phyloP scores from a whole-genome alignment of 176 grass and related monocot species.

The Eleusine indica region DNA sequence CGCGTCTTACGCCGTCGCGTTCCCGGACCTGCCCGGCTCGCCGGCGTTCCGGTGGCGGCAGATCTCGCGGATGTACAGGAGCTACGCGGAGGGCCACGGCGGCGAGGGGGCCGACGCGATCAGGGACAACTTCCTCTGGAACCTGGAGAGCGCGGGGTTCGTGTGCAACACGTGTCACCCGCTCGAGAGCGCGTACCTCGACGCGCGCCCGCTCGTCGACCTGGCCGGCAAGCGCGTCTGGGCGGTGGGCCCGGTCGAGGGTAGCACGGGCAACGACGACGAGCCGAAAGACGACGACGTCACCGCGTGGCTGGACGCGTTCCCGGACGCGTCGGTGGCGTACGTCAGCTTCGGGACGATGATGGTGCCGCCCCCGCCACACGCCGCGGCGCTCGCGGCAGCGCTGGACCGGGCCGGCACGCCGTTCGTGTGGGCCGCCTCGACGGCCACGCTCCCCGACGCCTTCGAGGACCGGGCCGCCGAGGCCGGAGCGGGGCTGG shows the following conservation, averaged over 20 bases:
- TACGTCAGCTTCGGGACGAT: slow-evolving; percentile 66
- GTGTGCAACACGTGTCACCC: slow-evolving; percentile 49
- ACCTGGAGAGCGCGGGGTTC: slow-evolving; percentile 40
- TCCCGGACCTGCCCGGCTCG: slow-evolving; percentile 38
- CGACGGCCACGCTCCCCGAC: slow-evolving; percentile 30
- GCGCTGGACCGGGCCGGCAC: slow-evolving; percentile 52
- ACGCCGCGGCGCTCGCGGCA: slow-evolving; percentile 41
- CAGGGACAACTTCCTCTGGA: slow-evolving; percentile 53
- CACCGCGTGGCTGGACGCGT: slow-evolving; percentile 59
- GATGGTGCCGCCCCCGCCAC: slow-evolving; percentile 28
- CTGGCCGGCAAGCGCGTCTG: slow-evolving; percentile 32
- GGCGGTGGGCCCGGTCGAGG: slow-evolving; percentile 49
- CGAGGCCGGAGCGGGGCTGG: slow-evolving; percentile 15
- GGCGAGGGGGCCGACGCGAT: slow-evolving; percentile 37
- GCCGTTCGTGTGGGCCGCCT: slow-evolving; percentile 52
- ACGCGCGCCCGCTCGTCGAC: slow-evolving; percentile 36
- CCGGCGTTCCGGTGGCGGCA: slow-evolving; percentile 50
- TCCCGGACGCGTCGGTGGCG: slow-evolving; percentile 42
- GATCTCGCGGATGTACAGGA: slow-evolving; percentile 35
- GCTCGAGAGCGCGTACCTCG: slow-evolving; percentile 48
- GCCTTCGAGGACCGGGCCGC: slow-evolving; percentile 51
- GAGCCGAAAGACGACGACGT: not conserved
- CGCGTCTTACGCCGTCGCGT: not conserved
- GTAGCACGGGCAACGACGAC: not conserved
- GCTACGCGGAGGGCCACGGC: slow-evolving; percentile 1